These are phyloP conservation scores for Kluyveromyces nonfermentans DNA, from an alignment of 805 yeast genomes.

Conservation along the genomic window DNA sequence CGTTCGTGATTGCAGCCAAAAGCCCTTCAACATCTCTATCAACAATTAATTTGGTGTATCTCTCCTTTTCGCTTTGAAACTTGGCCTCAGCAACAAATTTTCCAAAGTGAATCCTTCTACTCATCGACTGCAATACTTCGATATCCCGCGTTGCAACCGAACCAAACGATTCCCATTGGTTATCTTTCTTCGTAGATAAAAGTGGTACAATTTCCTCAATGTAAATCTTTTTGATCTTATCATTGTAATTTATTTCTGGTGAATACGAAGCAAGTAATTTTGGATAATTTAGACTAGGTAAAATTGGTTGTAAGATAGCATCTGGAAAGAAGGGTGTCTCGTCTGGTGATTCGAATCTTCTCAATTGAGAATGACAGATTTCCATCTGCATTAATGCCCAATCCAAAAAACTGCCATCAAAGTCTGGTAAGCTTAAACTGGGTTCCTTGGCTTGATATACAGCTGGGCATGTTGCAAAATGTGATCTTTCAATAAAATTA, in stretches of 20 bases:
- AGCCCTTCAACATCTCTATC: conserved; percentile 63
- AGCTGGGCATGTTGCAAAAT: conserved; percentile 65
- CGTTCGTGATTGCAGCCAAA: conserved; percentile 73
- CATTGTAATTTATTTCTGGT: conserved; percentile 67
- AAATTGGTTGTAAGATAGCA: conserved; percentile 49
- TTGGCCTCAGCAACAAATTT: conserved; percentile 96
- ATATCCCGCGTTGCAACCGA: conserved; percentile 80
- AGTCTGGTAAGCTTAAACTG: conserved; percentile 47
- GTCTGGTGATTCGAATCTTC: conserved; percentile 92
- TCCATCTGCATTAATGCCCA: conserved; percentile 78
- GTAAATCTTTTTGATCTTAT: conserved; percentile 57
- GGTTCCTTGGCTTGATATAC: conserved; percentile 53
- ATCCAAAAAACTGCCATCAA: conserved; percentile 75
- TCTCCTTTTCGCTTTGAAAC: conserved; percentile 56
- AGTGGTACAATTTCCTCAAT: conserved; percentile 66
- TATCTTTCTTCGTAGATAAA: conserved; percentile 55
- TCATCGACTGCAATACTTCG: conserved; percentile 76
- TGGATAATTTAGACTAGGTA: conserved; percentile 77
- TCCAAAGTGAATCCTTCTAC: conserved; percentile 93
- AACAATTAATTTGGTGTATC: conserved; percentile 54
- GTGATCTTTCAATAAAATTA: conserved; percentile 87
- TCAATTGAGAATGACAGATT: conserved; percentile 61
- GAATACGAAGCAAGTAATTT: conserved; percentile 65
- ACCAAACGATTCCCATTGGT: conserved; percentile 80
- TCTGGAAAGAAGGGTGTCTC: conserved; percentile 84